Percentiles rank a stretch among this genome's conserved stretches.
Evolutionary conservation across 371 early-diverging fungal species (phyloP).

Genomic region (Mucor racemosus): DNA sequence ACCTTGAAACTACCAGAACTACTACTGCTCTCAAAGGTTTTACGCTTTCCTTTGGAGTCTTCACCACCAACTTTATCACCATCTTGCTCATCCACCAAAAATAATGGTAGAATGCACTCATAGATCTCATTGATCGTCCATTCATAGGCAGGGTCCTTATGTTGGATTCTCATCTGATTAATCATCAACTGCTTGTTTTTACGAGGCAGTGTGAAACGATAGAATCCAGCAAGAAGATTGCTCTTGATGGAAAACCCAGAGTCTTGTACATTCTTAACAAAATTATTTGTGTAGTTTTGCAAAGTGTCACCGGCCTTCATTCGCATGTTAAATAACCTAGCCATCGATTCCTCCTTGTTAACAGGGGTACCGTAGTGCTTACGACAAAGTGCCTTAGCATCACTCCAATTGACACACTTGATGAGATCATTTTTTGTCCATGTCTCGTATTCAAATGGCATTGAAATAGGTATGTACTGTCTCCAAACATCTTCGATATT

Average conservation of each 20-base stretch:
- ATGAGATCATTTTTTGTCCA: conserved; percentile 1
- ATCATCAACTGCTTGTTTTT: not conserved
- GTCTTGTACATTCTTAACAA: not conserved
- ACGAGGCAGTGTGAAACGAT: too few relatives aligned
- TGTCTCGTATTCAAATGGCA: not conserved
- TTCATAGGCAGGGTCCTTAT: too few relatives aligned
- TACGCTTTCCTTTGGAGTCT: not conserved
- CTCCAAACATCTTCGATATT: not conserved
- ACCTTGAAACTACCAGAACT: not conserved
- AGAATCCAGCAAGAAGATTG: too few relatives aligned
- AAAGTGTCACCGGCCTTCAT: not conserved
- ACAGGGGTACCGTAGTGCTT: not conserved
- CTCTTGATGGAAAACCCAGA: too few relatives aligned
- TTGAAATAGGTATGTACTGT: not conserved
- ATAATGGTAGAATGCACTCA: too few relatives aligned
- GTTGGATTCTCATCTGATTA: not conserved
- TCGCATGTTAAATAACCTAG: not conserved
- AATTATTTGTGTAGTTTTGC: not conserved
- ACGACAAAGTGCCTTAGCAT: not conserved
- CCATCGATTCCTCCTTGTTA: not conserved
- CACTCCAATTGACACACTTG: not conserved
- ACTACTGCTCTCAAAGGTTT: too few relatives aligned
- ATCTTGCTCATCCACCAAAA: too few relatives aligned
- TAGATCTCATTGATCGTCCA: not conserved
- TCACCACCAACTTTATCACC: not conserved